phyloP scores from a whole-genome alignment of 495 filamentous ascomycete genomes.

The Aeminium ludgeri region DNA sequence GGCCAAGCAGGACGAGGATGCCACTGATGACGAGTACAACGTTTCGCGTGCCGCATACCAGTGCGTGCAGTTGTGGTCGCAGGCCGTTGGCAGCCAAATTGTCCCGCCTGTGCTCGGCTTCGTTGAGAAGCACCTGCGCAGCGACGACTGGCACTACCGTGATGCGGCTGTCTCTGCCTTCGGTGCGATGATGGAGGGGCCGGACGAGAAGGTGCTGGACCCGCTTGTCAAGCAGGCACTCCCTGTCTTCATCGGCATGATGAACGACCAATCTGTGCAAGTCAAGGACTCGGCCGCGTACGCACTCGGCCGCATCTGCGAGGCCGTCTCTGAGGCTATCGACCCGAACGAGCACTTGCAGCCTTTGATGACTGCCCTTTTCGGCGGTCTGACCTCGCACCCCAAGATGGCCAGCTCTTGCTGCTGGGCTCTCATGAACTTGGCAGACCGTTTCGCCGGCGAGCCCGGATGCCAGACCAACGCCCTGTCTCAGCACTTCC shows the following conservation, averaged over 20 bases:
- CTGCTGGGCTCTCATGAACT: slow-evolving; percentile 98
- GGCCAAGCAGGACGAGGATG: slow-evolving; percentile 95
- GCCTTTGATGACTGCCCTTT: slow-evolving; percentile 70
- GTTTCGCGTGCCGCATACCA: slow-evolving; percentile 89
- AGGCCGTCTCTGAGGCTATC: slow-evolving; percentile 72
- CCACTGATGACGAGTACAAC: slow-evolving; percentile 91
- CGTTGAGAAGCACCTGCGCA: slow-evolving; percentile 77
- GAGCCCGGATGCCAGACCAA: slow-evolving; percentile 63
- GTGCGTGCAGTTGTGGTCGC: slow-evolving; percentile 85
- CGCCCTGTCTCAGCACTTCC: slow-evolving; percentile 77
- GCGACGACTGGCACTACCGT: slow-evolving; percentile 78
- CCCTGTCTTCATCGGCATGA: slow-evolving; percentile 81
- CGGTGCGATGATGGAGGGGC: slow-evolving; percentile 96
- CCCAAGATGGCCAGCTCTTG: slow-evolving; percentile 95
- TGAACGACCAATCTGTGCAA: slow-evolving; percentile 74
- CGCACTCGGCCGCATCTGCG: slow-evolving; percentile 87
- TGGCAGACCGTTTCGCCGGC: slow-evolving; percentile 84
- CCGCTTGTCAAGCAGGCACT: slow-evolving; percentile 90
- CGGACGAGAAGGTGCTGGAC: slow-evolving; percentile 72
- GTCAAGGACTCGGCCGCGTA: slow-evolving; percentile 97
- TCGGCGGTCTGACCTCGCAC: slow-evolving; percentile 74
- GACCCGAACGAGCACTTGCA: slow-evolving; percentile 69
- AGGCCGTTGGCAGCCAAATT: slow-evolving; percentile 66
- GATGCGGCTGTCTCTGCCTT: slow-evolving; percentile 98
- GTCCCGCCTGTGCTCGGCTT: slow-evolving; percentile 72